Conservation (phyloP, 768 basidiomycete genomes). For the Termitomyces sp. region DNA sequence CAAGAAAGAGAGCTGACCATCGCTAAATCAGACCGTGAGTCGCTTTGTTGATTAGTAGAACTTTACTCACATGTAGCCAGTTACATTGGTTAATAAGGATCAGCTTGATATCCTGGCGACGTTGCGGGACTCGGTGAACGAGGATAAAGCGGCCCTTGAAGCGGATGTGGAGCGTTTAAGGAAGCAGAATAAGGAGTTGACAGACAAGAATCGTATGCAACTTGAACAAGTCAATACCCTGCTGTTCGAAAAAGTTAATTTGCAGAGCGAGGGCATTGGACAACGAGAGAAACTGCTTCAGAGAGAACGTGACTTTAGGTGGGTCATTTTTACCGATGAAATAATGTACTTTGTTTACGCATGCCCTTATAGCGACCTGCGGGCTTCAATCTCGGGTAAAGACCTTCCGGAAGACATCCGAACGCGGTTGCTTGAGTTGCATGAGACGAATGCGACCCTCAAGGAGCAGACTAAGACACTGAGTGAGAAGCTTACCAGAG, state of each 20-base stretch:
- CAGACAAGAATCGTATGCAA: slow-evolving; percentile 86
- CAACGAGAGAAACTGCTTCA: slow-evolving; percentile 84
- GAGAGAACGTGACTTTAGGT: slow-evolving; percentile 84
- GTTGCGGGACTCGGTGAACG: slow-evolving; percentile 82
- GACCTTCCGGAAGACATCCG: slow-evolving; percentile 83
- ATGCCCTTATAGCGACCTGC: slow-evolving; percentile 52
- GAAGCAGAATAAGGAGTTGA: slow-evolving; percentile 62
- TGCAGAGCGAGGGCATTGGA: slow-evolving; percentile 88
- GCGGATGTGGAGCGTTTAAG: slow-evolving; percentile 58
- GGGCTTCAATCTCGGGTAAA: slow-evolving; percentile 69
- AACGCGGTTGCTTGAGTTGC: slow-evolving; percentile 61
- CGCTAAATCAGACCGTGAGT: slow-evolving; percentile 81
- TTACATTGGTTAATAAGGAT: slow-evolving; percentile 89
- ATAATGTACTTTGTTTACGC: not conserved
- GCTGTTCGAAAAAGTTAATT: slow-evolving; percentile 85
- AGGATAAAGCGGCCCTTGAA: slow-evolving; percentile 77
- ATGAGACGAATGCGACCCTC: slow-evolving; percentile 69
- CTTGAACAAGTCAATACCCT: slow-evolving; percentile 81
- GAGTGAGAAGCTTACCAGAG: slow-evolving; percentile 76
- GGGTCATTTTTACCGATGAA: slow-evolving; percentile 5
- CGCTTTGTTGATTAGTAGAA: not conserved
- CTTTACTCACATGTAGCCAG: slow-evolving; percentile 33
- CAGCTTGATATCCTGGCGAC: slow-evolving; percentile 86
- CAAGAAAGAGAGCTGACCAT: slow-evolving; percentile 67
- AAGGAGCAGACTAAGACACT: slow-evolving; percentile 67